Percentiles rank a stretch among this genome's conserved stretches.
phyloP scores from a whole-genome alignment of 345 rosid genomes.

The Linum lewisii region DNA sequence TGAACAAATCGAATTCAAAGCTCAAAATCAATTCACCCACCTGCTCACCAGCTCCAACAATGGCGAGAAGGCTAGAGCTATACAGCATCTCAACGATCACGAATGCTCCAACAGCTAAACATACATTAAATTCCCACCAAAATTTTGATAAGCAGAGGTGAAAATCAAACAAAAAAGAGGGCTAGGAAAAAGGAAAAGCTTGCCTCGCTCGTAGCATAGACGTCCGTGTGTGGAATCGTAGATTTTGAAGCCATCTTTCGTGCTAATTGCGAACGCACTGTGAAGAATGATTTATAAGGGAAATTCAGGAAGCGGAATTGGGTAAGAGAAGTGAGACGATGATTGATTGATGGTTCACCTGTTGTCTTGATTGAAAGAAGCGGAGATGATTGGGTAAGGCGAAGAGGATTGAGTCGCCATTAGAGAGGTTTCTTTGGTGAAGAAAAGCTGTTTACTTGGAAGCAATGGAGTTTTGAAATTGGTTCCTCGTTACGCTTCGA shows the following conservation, averaged over 20 bases:
- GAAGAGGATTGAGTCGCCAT: constrained; percentile 59
- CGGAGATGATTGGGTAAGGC: constrained; percentile 41
- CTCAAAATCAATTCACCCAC: constrained; percentile 32
- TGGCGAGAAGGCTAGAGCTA: constrained; percentile 80
- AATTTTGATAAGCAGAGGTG: constrained; percentile 1
- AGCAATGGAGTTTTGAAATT: too few relatives aligned
- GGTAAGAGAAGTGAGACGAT: background rate
- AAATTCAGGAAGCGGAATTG: background rate
- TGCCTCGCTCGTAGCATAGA: constrained; percentile 76
- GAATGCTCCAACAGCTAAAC: constrained; percentile 66
- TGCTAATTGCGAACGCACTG: constrained; percentile 70
- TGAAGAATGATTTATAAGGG: constrained; percentile 1
- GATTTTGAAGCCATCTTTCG: constrained; percentile 62
- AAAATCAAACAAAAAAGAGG: background rate
- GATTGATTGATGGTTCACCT: constrained; percentile 25
- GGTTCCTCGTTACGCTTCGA: too few relatives aligned
- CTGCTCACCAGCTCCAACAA: constrained; percentile 99
- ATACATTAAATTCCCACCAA: background rate
- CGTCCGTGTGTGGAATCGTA: constrained; percentile 72
- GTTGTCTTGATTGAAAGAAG: constrained; percentile 85
- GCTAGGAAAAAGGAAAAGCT: constrained; percentile 16
- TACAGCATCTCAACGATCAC: constrained; percentile 81
- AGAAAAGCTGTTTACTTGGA: too few relatives aligned
- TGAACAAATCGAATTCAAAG: too few relatives aligned
- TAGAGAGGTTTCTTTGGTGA: too few relatives aligned